phyloP scores from a whole-genome alignment of 2,329 filamentous ascomycete genomes.

The Hypoxylon sp. region DNA sequence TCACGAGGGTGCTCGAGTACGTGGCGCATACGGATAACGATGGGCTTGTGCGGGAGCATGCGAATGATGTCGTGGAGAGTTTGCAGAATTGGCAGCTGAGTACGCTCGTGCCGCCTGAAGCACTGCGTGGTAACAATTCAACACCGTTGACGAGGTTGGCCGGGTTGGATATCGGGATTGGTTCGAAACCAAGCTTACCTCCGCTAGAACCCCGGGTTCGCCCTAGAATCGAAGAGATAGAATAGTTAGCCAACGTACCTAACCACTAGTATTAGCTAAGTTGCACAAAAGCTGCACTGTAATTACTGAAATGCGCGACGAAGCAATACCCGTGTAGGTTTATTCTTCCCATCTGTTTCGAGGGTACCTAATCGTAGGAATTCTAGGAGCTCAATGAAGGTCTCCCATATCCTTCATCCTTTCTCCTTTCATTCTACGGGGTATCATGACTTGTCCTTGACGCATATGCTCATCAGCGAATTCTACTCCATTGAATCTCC shows the following conservation, averaged over 20 bases:
- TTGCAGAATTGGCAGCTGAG: conserved; percentile 71
- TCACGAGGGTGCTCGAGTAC: conserved; percentile 72
- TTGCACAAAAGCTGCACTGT: not conserved
- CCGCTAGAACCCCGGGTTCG: conserved; percentile 34
- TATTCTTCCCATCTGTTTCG: not conserved
- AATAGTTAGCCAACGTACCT: conserved; percentile 40
- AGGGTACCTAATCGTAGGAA: not conserved
- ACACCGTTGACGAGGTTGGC: conserved; percentile 51
- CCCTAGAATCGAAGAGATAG: conserved; percentile 51
- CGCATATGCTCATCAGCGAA: not conserved
- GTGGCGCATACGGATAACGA: conserved; percentile 75
- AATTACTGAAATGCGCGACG: not conserved
- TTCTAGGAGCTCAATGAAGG: not conserved
- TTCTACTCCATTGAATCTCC: not conserved
- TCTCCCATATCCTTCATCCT: not conserved
- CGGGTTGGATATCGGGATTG: conserved; percentile 52
- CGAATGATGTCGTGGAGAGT: conserved; percentile 73
- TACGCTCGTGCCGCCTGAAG: conserved; percentile 56
- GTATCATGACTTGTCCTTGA: conserved; percentile 8
- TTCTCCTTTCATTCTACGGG: not conserved
- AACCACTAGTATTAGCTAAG: not conserved
- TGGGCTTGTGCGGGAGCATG: conserved; percentile 75
- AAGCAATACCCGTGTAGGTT: not conserved
- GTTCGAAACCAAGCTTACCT: conserved; percentile 39
- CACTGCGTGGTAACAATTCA: conserved; percentile 26